phyloP scores from a whole-genome alignment of 1,284 basidiomycete genomes.

The Vanrija sp. region DNA sequence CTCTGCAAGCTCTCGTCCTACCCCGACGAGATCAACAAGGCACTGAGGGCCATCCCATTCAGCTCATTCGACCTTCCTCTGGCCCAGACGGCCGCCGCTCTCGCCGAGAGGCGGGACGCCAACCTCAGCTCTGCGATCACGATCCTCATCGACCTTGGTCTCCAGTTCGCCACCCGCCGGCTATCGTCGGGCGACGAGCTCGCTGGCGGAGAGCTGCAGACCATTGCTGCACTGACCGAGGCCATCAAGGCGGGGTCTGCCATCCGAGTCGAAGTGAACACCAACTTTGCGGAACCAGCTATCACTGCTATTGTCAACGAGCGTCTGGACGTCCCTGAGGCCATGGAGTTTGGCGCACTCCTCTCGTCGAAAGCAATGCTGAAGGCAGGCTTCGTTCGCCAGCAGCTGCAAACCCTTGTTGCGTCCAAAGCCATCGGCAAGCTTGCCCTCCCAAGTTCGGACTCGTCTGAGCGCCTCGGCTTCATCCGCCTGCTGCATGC shows the following conservation, averaged over 20 bases:
- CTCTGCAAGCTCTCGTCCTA: neutral
- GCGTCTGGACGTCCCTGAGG: slow-evolving; percentile 53
- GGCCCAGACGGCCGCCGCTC: neutral
- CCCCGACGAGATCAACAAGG: slow-evolving; percentile 1
- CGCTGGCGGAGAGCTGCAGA: slow-evolving; percentile 7
- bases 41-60: neutral
- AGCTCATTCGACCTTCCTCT: slow-evolving; percentile 4
- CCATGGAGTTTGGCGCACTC: slow-evolving; percentile 55
- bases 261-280: slow-evolving; percentile 50
- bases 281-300: slow-evolving; percentile 68
- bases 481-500: slow-evolving; percentile 59
- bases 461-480: slow-evolving; percentile 58
- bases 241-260: neutral
- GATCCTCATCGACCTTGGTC: slow-evolving; percentile 20
- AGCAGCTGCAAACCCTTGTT: slow-evolving; percentile 41
- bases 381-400: slow-evolving; percentile 53
- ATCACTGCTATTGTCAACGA: slow-evolving; percentile 64
- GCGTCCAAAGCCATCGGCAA: slow-evolving; percentile 50
- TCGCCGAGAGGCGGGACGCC: neutral
- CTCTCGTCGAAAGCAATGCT: slow-evolving; percentile 49
- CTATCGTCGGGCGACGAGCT: slow-evolving; percentile 20
- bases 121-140: slow-evolving; percentile 4
- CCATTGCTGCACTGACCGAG: slow-evolving; percentile 5
- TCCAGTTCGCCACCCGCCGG: slow-evolving; percentile 22
- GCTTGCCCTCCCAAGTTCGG: slow-evolving; percentile 56